Evolutionary conservation across 495 filamentous ascomycete species (phyloP).

Genomic region (Neurospora tetrasperma): DNA sequence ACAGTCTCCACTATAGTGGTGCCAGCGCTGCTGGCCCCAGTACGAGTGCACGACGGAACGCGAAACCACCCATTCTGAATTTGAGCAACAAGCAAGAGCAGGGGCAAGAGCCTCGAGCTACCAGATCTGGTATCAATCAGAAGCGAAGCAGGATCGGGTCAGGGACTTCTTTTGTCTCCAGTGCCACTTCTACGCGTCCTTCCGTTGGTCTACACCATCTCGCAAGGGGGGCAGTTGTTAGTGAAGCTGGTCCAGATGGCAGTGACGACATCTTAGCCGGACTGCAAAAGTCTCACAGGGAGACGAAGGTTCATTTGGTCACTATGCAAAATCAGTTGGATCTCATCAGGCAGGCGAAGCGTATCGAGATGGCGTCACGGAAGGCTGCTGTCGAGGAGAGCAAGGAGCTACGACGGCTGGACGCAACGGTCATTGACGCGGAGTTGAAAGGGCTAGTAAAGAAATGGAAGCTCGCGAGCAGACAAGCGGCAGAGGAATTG

Average conservation of each 20-base stretch:
- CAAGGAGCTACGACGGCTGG: not conserved
- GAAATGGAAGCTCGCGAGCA: slow-evolving; percentile 18
- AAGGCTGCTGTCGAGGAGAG: not conserved
- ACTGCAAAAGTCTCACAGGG: slow-evolving; percentile 5
- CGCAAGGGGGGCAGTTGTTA: not conserved
- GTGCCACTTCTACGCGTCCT: not conserved
- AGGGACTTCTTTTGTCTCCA: not conserved
- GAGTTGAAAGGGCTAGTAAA: slow-evolving; percentile 12
- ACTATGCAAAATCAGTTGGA: slow-evolving; percentile 8
- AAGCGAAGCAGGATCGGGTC: not conserved
- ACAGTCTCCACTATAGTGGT: not conserved
- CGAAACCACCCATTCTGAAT: not conserved
- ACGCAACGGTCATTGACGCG: slow-evolving; percentile 3
- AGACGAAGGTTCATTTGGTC: slow-evolving; percentile 1
- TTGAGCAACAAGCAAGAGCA: not conserved
- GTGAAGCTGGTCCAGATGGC: not conserved
- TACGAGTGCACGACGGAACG: not conserved
- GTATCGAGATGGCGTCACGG: slow-evolving; percentile 8
- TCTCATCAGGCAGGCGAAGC: slow-evolving; percentile 12
- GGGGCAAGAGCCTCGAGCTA: not conserved
- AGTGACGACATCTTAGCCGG: not conserved
- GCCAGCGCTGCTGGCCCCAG: not conserved
- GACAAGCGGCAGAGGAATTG: slow-evolving; percentile 21
- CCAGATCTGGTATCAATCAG: not conserved
- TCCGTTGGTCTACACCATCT: not conserved